Evolutionary conservation across 129 eudicot species (phyloP), one percentile per base, ranked within the genome.

Genomic region (Flaveria linearis): DNA sequence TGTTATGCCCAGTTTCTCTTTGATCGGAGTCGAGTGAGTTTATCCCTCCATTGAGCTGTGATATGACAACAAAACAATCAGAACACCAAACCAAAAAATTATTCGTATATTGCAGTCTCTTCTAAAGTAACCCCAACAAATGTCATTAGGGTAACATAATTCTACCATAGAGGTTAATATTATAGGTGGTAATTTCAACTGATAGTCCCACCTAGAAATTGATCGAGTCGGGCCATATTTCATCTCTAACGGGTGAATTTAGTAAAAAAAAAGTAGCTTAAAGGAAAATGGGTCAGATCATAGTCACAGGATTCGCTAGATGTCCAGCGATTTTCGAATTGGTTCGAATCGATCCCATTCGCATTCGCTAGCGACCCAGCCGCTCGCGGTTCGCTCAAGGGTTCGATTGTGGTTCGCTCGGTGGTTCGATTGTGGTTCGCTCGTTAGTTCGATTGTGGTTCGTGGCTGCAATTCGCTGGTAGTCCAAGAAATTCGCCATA

Each of bases 31-130:
- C 87, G 88, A 17, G 89, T 88, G 28, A 93, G 89, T 79, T 87
- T 81, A 80, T 90, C 93, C 88, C 92, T 90, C 89, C 89, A 88
- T 68, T 85, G 82, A 82, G 98, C 98, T 93, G 88, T 63, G 63
- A 66, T 33, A 72, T 6, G 13, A 3, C 78, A 81, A 17, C 43
- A 67, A 57, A 83, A 73, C 25, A 41, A 16, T 58, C 51, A 72
- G 50, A 28, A 28, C 57, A 39, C 16, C 3, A 56, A 76, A 56
- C 20, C 45, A 13, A 33, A 56, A 57, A 42, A 60, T 60, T 16
- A 63, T 13, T 42, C 20, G n/a, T 9, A 61, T 13, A 25, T 28
- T 7, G 17, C 7, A 36, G 51, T 30, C 36, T 30, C 36, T 30
- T 30, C 58, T 43, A 69, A 17, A 25, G 22, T 46, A 45, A 46